These are phyloP conservation scores for Hypoxylon sp. DNA, from an alignment of 2,329 filamentous ascomycete species.

Conservation along the genomic window DNA sequence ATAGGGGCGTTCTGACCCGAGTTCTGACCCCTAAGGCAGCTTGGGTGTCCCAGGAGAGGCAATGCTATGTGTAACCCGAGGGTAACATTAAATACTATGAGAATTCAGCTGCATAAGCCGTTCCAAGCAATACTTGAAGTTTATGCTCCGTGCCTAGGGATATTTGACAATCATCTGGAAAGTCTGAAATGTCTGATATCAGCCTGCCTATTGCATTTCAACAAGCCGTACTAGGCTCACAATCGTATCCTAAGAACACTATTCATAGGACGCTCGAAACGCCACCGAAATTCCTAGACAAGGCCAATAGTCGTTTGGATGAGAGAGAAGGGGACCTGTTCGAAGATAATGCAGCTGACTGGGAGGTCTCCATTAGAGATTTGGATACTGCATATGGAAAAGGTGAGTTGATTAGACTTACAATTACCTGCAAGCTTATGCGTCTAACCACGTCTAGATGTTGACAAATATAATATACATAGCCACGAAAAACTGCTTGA, in stretches of 20 bases:
- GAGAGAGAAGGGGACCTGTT: constrained; percentile 24
- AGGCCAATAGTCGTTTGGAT: neutral
- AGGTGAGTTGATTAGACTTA: neutral
- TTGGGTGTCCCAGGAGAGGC: no score
- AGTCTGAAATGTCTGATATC: neutral
- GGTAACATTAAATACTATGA: no score
- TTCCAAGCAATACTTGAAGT: no score
- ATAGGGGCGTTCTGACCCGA: no score
- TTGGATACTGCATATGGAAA: constrained; percentile 21
- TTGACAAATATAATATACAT: constrained; percentile 29
- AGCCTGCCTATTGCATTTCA: constrained; percentile 9
- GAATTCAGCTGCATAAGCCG: no score
- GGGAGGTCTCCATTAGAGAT: constrained; percentile 27
- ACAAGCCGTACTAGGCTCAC: constrained; percentile 1
- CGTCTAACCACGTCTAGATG: constrained; percentile 1
- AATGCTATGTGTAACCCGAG: no score
- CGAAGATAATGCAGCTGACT: constrained; percentile 7
- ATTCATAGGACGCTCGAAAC: constrained; percentile 17
- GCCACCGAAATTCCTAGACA: constrained; percentile 8
- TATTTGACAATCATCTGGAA: no score
- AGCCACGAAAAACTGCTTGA: constrained; percentile 1
- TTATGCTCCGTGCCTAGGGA: no score
- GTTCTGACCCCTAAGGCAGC: no score
- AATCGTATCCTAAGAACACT: constrained; percentile 22
- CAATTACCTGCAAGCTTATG: neutral